Base-by-base conservation (phyloP, 345 rosid genomes). In the Bruguiera parviflora region DNA sequence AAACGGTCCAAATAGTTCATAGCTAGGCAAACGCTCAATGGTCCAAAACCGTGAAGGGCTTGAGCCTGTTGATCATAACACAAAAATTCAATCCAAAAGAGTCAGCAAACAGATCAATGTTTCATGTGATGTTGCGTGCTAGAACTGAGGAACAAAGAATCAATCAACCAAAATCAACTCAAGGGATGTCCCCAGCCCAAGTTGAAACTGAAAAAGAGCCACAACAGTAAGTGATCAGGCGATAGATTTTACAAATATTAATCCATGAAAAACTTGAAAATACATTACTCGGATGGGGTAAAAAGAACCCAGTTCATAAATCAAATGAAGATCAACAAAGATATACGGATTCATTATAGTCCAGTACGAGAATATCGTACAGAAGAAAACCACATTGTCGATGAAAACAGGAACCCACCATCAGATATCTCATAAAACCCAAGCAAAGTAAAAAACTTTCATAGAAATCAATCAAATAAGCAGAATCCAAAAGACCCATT, bases 1-100 rank as follows among this genome's bases (percentile, higher is more conserved):
- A 88, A 84, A 60, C 94, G 79, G 67, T 88, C 94, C 83, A 88
- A 65, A 74, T 84, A 88, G 67, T 84, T 88, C 43, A 88, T 68
- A 8, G 91, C 77, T 61, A 88, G 69, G 68, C 77, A 88, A 5
- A 70, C 83, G 73, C 86, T 80, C 31, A 86, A 80, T 37, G 94
- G 85, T 51, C 91, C 91, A 70, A 88, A 86, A 67, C 66, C 75
- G 74, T 74, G 85, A 79, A 74, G 85, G n/a, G 81, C 76, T 73
- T 78, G 83, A 79, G 73, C 89, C 94, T 88, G 91, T 79, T 66
- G 71, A 73, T 64, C 58, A 57, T 15, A 10, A 37, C 43, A 31
- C 8, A 39, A 6, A 27, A 43, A 16, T 1, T 53, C 19, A 24
- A 63, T 56, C 68, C 53, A 7, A 0, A 29, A 58, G n/a, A n/a